A percentile compares a stretch with the other conserved stretches of the same genome.
phyloP scores from a whole-genome alignment of 441 rosid genomes.

The Populus hybrid region DNA sequence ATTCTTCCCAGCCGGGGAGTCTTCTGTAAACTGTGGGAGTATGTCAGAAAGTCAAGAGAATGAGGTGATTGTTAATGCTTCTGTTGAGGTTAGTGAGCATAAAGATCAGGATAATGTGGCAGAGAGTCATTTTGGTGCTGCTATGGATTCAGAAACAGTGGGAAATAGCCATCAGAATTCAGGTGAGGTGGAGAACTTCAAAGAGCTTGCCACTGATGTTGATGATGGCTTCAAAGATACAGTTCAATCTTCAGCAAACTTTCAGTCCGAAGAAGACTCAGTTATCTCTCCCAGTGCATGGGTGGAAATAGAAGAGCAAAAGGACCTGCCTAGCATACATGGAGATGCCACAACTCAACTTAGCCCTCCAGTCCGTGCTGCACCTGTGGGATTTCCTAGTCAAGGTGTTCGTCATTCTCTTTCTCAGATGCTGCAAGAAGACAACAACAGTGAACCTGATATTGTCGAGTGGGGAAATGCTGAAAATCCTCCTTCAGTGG shows the following conservation, averaged over 20 bases:
- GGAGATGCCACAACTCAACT: conserved; percentile 28
- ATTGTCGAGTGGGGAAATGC: conserved; percentile 66
- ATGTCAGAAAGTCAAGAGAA: conserved; percentile 23
- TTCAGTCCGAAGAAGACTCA: conserved; percentile 40
- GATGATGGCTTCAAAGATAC: conserved; percentile 28
- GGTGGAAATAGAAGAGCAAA: conserved; percentile 61
- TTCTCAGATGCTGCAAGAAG: conserved; percentile 81
- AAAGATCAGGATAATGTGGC: conserved; percentile 26
- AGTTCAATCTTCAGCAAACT: conserved; percentile 17
- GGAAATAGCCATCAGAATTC: conserved; percentile 25
- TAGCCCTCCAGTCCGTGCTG: conserved; percentile 31
- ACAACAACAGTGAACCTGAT: conserved; percentile 62
- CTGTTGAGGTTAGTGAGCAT: conserved; percentile 26
- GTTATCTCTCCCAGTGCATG: conserved; percentile 56
- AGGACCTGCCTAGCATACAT: conserved; percentile 30
- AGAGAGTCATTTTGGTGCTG: conserved; percentile 21
- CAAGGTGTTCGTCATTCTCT: conserved; percentile 65
- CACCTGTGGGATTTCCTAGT: conserved; percentile 38
- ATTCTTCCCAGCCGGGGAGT: conserved; percentile 29
- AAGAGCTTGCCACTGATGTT: conserved; percentile 25
- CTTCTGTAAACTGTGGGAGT: conserved; percentile 29
- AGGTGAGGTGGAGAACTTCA: conserved; percentile 24
- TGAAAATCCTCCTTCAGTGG: conserved; percentile 58
- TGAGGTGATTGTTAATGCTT: conserved; percentile 29
- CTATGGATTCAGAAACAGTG: conserved; percentile 29